Base-by-base conservation (phyloP, 345 rosid genomes). In the Lepidium africanum region DNA sequence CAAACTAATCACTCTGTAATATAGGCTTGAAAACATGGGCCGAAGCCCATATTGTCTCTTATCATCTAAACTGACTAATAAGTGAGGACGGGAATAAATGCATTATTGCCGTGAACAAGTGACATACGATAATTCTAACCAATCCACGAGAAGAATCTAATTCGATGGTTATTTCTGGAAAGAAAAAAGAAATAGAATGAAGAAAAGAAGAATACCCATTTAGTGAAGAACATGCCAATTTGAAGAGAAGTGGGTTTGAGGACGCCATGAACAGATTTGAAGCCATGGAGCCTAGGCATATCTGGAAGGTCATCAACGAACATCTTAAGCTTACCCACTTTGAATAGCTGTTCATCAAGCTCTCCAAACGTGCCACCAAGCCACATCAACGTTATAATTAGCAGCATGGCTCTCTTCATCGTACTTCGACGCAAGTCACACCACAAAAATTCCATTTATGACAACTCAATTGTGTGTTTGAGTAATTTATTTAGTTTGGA, bases 291-390 rank as follows among this genome's bases (percentile, higher is more conserved):
- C 68, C 40, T 86, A 9, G 96, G 96, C 88, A 94, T 83, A 73
- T 85, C 82, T 0, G 80, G 89, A 14, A 94, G 87, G 59, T 85
- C 83, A 36, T 91, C 97, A 3, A 94, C 90, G 65, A 88, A 94
- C 95, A 80, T 88, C 78, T 81, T 54, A 76, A 94, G 69, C 75
- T 69, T 69, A 0, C 69, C 77, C 6, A 73, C 59, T 63, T 70
- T 50, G 10, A 82, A 15, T 12, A 86, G 60, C 59, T 10, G 35
- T 12, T 79, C 84, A 10, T 73, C 77, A n/a, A 27, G 65, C 82
- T 15, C 64, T 59, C 21, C 77, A 64, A 70, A 79, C 46, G 60
- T 51, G 75, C 63, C 58, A 60, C 58, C 14, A 39, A 74, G 48
- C 69, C 57, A 60, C 8, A 69, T 60, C 46, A 61, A 19, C 57